A percentile compares a stretch with the other conserved stretches of the same genome.
These are phyloP conservation scores for Scedosporium aurantiacum DNA, from an alignment of 2,329 filamentous ascomycete species.

Conservation along the genomic window DNA sequence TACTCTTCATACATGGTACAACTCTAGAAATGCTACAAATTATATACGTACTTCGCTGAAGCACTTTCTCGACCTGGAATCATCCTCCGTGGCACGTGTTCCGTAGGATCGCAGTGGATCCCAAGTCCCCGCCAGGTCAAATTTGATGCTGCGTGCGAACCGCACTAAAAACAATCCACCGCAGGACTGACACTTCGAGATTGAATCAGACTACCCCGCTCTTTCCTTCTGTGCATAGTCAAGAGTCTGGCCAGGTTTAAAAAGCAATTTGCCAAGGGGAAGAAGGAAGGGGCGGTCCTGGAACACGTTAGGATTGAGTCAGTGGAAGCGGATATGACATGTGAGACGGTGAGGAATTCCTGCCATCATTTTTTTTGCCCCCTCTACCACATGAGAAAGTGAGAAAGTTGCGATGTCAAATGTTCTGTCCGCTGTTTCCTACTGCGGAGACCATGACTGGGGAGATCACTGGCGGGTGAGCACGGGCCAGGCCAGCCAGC, in stretches of 20 bases:
- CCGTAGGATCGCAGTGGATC: too few species aligned
- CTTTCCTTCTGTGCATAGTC: neutral
- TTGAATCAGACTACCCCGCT: neutral
- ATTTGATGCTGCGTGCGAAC: too few species aligned
- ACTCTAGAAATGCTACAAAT: too few species aligned
- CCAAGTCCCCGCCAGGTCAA: too few species aligned
- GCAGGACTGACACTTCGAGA: neutral
- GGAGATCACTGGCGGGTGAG: neutral
- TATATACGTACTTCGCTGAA: too few species aligned
- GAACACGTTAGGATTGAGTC: neutral
- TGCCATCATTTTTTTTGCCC: neutral
- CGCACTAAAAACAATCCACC: too few species aligned
- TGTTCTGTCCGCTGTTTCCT: neutral
- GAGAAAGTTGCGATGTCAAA: neutral
- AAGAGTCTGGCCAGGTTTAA: neutral
- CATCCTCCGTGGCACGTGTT: too few species aligned
- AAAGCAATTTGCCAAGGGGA: neutral
- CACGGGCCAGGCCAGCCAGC: neutral
- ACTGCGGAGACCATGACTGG: neutral
- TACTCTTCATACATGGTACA: too few species aligned
- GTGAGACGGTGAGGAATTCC: neutral
- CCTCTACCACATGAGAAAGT: neutral
- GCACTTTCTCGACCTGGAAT: too few species aligned
- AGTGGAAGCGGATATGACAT: neutral
- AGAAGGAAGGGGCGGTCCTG: neutral